Base-by-base conservation (phyloP, 371 early-diverging fungal species). In the Mortierella sp. region DNA sequence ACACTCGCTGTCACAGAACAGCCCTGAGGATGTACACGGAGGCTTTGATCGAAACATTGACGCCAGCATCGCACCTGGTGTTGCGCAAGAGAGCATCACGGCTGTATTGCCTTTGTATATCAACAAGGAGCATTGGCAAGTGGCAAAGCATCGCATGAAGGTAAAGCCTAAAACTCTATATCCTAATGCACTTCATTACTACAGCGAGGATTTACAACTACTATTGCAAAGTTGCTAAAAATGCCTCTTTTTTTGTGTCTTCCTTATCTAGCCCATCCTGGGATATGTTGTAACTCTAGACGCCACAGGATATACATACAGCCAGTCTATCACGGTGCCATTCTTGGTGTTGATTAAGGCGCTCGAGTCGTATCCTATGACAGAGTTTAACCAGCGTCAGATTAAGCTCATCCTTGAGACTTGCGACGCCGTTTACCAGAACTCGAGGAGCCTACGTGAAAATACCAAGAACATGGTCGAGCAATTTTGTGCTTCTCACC, bases 271-370 rank as follows among this genome's bases (percentile, higher is more conserved):
- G 83, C 83, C 86, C 2, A 85, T 85, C 59, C 36, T 85, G 28
- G 83, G 84, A 15, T 85, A 84, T 38, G 74, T 85, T 4, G 77
- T 78, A 13, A 85, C 86, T 6, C 62, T 85, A 22, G 84, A 84
- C 38, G 78, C 84, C 3, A 84, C 83, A 13, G 86, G 86, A 47
- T 84, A 84, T 64, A 60, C 83, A 2, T 84, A 84, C 69, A 66
- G 71, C 33, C 84, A 85, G 76, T 55, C 75, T 15, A 84, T 83
- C 3, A 84, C 84, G 0, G 76, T 85, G 4, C 86, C 86, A 5
- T 85, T 82, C 74, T 58, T 85, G 9, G 74, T 85, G 13, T 45
- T 85, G 40, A 68, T 68, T 24, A 84, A 74, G 61, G 72, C 83
- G 10, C 64, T 85, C 15, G 69, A 70, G 28, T 62, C 84, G 1